Base-by-base conservation (phyloP, 2,329 filamentous ascomycete species). In the Cryphonectria naterciae region DNA sequence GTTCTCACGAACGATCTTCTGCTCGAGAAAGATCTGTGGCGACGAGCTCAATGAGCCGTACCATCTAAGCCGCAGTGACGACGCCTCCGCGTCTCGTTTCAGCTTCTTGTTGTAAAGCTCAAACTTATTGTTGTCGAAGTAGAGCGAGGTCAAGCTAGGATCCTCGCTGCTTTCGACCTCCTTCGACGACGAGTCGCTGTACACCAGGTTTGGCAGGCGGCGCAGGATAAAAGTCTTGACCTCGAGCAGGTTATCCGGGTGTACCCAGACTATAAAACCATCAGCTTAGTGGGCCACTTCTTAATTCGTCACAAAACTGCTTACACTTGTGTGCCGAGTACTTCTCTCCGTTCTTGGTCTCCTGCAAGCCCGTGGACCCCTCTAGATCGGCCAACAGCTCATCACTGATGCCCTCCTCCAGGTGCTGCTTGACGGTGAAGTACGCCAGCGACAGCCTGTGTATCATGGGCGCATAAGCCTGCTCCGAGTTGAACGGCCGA, bases 221-320 rank as follows among this genome's bases (percentile, higher is more conserved):
- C 96, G 93, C 43, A 98, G 88, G 73, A 99, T 97, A 77, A 94
- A 91, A 6, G 96, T 98, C 86, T 98, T 98, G 79, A 98, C 94
- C 83, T 99, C 96, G 75, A 98, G 89, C 39, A 98, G 85, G 81
- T 99, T 98, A 77, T 99, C 96, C 43, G 90, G 88, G 80, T 99
- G 96, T 7, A 99, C 92, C 96, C 96, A 99, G 84, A 97, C 90
- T 92, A 69, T 10, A 69, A 32, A 49, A 17, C 70, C 68, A 69
- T 85, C 77, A 85, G 78, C 73, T 41, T 17, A 73, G 13, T 19
- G 1, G 8, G 4, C 4, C 19, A 43, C 39, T 52, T 25, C 19
- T 68, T 58, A 39, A n/a, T 28, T 54, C 19, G 28, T n/a, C 22
- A n/a, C 56, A 13, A 35, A 4, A 10, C 11, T 19, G 79, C 89